Conservation (phyloP, 2,329 filamentous ascomycete genomes). For the Neocatenulostroma microsporum region DNA sequence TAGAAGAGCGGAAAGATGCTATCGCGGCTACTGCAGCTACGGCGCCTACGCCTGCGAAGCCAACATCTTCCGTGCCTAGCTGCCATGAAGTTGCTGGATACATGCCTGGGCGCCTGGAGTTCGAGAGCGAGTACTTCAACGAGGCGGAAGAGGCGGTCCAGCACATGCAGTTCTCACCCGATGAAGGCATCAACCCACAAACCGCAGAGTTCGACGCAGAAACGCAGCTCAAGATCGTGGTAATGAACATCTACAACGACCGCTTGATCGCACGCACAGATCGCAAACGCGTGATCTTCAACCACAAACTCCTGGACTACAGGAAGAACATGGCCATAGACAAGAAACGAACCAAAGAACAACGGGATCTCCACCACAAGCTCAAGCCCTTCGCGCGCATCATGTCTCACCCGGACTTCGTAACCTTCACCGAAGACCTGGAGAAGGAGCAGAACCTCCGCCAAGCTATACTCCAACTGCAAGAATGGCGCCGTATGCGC, state of each 20-base stretch:
- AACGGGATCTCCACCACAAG: conserved; percentile 82
- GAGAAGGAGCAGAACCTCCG: conserved; percentile 87
- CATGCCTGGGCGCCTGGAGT: conserved; percentile 95
- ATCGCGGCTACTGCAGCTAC: conserved; percentile 76
- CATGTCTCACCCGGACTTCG: conserved; percentile 91
- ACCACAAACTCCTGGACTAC: conserved; percentile 89
- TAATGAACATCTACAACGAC: conserved; percentile 97
- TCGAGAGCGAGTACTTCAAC: conserved; percentile 95
- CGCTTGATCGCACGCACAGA: conserved; percentile 84
- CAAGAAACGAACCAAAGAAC: conserved; percentile 94
- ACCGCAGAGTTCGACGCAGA: conserved; percentile 88
- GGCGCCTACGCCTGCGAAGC: conserved; percentile 79
- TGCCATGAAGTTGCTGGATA: conserved; percentile 98
- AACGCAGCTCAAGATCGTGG: conserved; percentile 93
- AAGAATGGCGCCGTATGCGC: conserved; percentile 82
- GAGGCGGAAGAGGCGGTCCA: conserved; percentile 97
- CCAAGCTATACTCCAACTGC: conserved; percentile 79
- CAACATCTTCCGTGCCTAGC: conserved; percentile 86
- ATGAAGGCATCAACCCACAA: conserved; percentile 77
- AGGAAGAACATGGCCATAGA: conserved; percentile 81
- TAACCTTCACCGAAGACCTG: conserved; percentile 73
- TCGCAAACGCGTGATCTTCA: conserved; percentile 92
- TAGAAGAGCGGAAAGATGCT: conserved; percentile 82
- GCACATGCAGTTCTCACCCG: conserved; percentile 95
- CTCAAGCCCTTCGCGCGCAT: conserved; percentile 93